phyloP scores from a whole-genome alignment of 176 grass and related monocot species.

The Oryza meridionalis region DNA sequence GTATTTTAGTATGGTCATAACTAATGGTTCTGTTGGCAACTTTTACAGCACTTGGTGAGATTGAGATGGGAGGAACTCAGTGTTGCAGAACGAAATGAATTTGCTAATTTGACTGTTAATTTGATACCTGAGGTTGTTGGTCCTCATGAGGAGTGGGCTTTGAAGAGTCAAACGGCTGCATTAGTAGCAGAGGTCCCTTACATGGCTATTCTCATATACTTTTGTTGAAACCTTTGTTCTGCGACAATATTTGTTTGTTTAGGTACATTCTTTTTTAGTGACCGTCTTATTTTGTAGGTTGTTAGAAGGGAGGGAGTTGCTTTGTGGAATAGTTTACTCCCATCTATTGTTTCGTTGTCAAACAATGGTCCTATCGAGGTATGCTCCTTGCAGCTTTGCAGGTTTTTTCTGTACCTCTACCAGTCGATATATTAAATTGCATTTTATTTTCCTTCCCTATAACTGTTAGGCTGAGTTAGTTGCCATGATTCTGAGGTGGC shows the following conservation, averaged over 20 bases:
- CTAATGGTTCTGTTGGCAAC: constrained; percentile 46
- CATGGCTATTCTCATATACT: constrained; percentile 24
- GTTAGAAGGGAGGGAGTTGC: constrained; percentile 92
- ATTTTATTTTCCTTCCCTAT: constrained; percentile 40
- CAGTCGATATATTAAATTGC: constrained; percentile 17
- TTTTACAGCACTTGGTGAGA: constrained; percentile 88
- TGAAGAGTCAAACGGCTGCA: constrained; percentile 98
- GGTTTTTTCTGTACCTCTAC: constrained; percentile 28
- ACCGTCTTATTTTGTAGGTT: constrained; percentile 64
- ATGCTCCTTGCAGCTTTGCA: constrained; percentile 29
- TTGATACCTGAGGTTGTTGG: constrained; percentile 80
- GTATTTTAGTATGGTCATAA: constrained; percentile 27
- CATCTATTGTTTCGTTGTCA: constrained; percentile 82
- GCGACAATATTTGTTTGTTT: constrained; percentile 8
- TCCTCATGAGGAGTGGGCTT: constrained; percentile 85
- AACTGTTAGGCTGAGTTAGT: constrained; percentile 87
- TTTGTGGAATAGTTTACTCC: constrained; percentile 81
- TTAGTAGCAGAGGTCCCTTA: constrained; percentile 87
- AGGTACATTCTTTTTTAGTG: constrained; percentile 27
- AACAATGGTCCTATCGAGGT: constrained; percentile 81
- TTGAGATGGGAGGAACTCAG: constrained; percentile 93
- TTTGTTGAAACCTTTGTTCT: constrained; percentile 3
- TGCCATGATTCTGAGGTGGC: constrained; percentile 95
- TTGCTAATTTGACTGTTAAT: constrained; percentile 83
- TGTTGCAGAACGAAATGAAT: constrained; percentile 79